Evolutionary conservation across 2,329 filamentous ascomycete genomes (phyloP).

Genomic region (Domatiomyces globalis): DNA sequence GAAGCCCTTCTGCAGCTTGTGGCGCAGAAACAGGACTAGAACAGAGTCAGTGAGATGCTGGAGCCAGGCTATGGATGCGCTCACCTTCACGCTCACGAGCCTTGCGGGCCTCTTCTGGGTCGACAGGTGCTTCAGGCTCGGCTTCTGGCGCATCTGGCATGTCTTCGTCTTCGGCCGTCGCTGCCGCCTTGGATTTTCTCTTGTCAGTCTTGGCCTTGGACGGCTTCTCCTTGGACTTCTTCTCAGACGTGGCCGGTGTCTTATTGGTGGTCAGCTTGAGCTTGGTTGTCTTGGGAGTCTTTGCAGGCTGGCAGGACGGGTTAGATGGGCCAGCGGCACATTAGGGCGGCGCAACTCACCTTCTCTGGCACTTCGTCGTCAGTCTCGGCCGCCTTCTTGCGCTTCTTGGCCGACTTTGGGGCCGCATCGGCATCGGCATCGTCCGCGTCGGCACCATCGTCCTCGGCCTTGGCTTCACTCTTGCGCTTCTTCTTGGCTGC

Average conservation of each 20-base stretch:
- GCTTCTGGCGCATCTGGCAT: conserved; percentile 37
- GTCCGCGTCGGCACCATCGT: conserved; percentile 39
- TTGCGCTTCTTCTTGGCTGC: conserved; percentile 38
- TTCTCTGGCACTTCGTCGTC: conserved; percentile 64
- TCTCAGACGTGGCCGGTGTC: conserved; percentile 37
- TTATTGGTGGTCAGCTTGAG: conserved; percentile 44
- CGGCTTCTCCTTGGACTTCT: conserved; percentile 43
- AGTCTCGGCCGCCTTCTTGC: conserved; percentile 55
- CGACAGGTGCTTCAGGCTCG: conserved; percentile 38
- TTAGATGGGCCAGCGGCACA: background rate
- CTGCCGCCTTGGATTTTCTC: conserved; percentile 38
- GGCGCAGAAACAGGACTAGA: conserved; percentile 75
- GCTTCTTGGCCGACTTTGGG: conserved; percentile 53
- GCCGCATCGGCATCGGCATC: conserved; percentile 35
- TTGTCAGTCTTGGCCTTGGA: conserved; percentile 42
- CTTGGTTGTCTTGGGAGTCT: conserved; percentile 52
- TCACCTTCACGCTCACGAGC: conserved; percentile 45
- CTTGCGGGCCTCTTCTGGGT: conserved; percentile 41
- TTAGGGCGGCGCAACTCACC: conserved; percentile 30
- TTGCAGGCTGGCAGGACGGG: conserved; percentile 36
- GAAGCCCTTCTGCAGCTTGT: conserved; percentile 90
- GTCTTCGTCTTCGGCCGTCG: conserved; percentile 42
- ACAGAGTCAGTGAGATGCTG: conserved; percentile 10
- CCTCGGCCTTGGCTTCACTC: conserved; percentile 26
- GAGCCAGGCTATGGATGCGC: conserved; percentile 27